Percentiles rank a stretch among this genome's conserved stretches.
Conservation (phyloP, 2,329 filamentous ascomycete species). For the Penicillium aurantiogriseum region DNA sequence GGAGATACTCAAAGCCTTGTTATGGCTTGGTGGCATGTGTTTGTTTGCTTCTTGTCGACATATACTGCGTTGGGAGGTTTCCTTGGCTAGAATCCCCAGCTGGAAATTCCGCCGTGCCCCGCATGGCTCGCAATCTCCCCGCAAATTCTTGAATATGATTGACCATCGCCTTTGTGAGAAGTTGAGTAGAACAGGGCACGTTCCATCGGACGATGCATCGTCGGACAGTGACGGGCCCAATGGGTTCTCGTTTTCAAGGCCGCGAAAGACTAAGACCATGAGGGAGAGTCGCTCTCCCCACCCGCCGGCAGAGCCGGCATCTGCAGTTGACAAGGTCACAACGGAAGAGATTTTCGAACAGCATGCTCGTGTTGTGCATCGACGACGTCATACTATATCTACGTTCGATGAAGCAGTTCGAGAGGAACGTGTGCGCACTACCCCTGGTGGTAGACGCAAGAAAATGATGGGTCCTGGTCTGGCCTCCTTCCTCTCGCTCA, state of each 20-base stretch:
- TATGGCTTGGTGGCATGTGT: slow-evolving; percentile 80
- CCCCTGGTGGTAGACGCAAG: slow-evolving; percentile 65
- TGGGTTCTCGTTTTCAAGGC: slow-evolving; percentile 30
- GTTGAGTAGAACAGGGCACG: slow-evolving; percentile 42
- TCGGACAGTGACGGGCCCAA: slow-evolving; percentile 40
- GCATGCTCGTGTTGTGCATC: slow-evolving; percentile 14
- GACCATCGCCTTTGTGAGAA: slow-evolving; percentile 50
- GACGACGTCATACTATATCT: slow-evolving; percentile 55
- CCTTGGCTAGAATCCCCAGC: slow-evolving; percentile 80
- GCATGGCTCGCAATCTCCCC: slow-evolving; percentile 35
- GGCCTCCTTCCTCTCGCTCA: slow-evolving; percentile 75
- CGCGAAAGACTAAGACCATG: slow-evolving; percentile 34
- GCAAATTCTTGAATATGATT: slow-evolving; percentile 42
- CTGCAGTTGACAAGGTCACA: slow-evolving; percentile 25
- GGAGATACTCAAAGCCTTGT: slow-evolving; percentile 76
- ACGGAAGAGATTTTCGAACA: slow-evolving; percentile 27
- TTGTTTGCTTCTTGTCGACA: slow-evolving; percentile 71
- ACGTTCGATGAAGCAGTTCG: slow-evolving; percentile 36
- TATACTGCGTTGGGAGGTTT: slow-evolving; percentile 78
- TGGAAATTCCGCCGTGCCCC: slow-evolving; percentile 75
- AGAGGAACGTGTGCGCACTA: slow-evolving; percentile 42
- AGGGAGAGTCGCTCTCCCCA: slow-evolving; percentile 19
- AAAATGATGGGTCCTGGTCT: slow-evolving; percentile 63
- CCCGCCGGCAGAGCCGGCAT: slow-evolving; percentile 17
- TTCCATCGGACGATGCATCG: slow-evolving; percentile 33